phyloP scores from a whole-genome alignment of 148 eudicot genomes.

The Linanthus parryae region DNA sequence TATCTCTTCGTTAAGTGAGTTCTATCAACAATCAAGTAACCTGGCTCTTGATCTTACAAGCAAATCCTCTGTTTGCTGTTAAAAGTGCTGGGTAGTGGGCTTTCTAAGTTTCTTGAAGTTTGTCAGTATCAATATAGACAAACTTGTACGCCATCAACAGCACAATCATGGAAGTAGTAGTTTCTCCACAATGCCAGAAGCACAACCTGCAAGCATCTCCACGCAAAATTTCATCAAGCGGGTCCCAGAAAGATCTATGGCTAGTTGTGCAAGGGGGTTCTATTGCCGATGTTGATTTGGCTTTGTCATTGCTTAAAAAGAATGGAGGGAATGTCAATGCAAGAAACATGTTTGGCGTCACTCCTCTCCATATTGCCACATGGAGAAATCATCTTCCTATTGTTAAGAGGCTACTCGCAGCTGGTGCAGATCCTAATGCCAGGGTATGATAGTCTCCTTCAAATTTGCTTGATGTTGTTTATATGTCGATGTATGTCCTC shows the following conservation, averaged over 20 bases:
- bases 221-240: conserved; percentile 38
- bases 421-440: conserved; percentile 98
- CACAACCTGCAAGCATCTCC: conserved; percentile 38
- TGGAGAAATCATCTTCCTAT: conserved; percentile 97
- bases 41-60: conserved; percentile 9
- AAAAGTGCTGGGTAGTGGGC: not conserved
- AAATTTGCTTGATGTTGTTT: too few relatives aligned
- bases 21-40: conserved; percentile 3
- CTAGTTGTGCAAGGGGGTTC: conserved; percentile 63
- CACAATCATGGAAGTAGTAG: conserved; percentile 45
- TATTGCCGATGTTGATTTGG: conserved; percentile 60
- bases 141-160: not conserved
- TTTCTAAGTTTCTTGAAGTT: not conserved
- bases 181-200: conserved; percentile 53
- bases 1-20: not conserved
- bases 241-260: conserved; percentile 61
- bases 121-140: not conserved
- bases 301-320: conserved; percentile 71
- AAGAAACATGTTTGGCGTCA: conserved; percentile 74
- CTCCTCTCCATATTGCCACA: conserved; percentile 90
- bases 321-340: conserved; percentile 75
- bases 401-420: conserved; percentile 83
- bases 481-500: too few relatives aligned
- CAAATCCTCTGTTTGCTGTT: not conserved
- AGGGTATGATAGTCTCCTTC: conserved; percentile 60